Base-by-base conservation (phyloP, 257 asterid species). In the Osmanthus fragrans region DNA sequence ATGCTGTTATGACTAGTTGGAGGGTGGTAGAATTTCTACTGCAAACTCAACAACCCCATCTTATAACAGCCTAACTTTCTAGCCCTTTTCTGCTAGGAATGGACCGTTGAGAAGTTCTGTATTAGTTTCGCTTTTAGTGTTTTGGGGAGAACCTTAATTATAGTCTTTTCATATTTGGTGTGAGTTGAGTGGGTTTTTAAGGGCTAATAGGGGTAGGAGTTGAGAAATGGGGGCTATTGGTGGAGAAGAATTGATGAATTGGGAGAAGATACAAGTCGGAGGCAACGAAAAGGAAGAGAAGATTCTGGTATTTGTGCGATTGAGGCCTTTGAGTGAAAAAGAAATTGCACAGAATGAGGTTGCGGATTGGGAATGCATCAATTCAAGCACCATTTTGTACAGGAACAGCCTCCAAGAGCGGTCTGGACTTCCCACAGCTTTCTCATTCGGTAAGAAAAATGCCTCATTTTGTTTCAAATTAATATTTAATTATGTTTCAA, bases 321-420 rank as follows among this genome's bases (percentile, higher is more conserved):
- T 96, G 85, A 93, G 99, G 86, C 99, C 99, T 79, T 80, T 93
- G 86, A 91, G 90, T 82, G 99, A 96, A 75, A 93, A 91, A 87
- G 99, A 96, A 91, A 87, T 88, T 66, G 78, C 86, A 27, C 87
- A 81, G 86, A 90, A 83, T 36, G 99, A 96, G 84, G 97, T 93
- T 78, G 88, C 91, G 3, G 99, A 96, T 75, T 96, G 99, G 99
- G 99, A 96, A 83, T 96, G 99, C 88, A 92, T 96, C 80, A 96
- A 96, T 79, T 89, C 97, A 18, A 90, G 92, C 77, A 89, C 97
- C 81, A 87, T 93, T 85, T 87, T 96, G 92, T 96, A 92, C 85
- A 76, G 99, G 87, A 96, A 96, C 85, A 93, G 98, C 88, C 97
- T 93, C 49, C 97, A 89, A 86, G 99, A 96, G 84, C 86, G 97